phyloP scores from a whole-genome alignment of 2,329 filamentous ascomycete species.

The Bipolaris victoriae region DNA sequence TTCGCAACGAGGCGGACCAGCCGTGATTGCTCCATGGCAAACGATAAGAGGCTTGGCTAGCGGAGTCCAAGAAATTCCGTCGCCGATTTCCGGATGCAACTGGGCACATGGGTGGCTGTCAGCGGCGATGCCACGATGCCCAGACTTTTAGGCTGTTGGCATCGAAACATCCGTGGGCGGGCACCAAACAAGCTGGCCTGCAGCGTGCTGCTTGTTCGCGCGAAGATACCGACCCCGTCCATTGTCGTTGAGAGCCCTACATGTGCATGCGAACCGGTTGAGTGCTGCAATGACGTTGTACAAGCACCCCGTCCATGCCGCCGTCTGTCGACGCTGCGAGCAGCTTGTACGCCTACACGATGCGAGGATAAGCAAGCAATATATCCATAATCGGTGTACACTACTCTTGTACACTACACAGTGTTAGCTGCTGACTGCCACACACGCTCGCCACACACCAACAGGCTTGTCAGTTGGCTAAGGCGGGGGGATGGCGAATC shows the following conservation, averaged over 20 bases:
- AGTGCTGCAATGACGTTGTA: neutral
- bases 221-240: conserved; percentile 9
- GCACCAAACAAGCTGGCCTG: neutral
- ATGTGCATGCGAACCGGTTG: neutral
- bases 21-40: conserved; percentile 15
- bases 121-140: conserved; percentile 37
- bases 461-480: conserved; percentile 9
- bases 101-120: conserved; percentile 17
- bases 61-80: conserved; percentile 37
- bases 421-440: conserved; percentile 6
- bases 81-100: conserved; percentile 27
- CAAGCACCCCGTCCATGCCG: neutral
- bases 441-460: conserved; percentile 17
- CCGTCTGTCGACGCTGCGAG: neutral
- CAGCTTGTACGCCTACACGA: neutral
- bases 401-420: no score
- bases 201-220: conserved; percentile 6
- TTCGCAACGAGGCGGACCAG: conserved; percentile 8
- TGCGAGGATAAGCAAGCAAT: conserved; percentile 9
- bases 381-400: neutral
- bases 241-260: neutral
- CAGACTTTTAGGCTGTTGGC: conserved; percentile 36
- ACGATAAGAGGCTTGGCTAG: conserved; percentile 45
- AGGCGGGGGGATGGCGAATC: conserved; percentile 16
- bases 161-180: conserved; percentile 2